Conservation (phyloP, 228 moss, liverwort and hornwort genomes). For the Sphagnum magellanicum region DNA sequence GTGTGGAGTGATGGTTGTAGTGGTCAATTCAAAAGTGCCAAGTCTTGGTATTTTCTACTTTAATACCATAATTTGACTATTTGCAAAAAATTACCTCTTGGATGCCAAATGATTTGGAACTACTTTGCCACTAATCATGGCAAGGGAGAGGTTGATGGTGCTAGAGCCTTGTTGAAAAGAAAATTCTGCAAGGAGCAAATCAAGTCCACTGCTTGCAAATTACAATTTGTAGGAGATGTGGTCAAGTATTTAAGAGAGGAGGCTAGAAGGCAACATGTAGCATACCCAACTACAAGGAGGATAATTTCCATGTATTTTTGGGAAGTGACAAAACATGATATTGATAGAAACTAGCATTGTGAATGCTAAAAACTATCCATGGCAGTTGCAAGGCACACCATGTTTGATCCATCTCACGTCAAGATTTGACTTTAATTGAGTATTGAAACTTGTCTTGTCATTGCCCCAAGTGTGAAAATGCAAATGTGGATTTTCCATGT, state of each 20-base stretch:
- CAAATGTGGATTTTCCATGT: no score
- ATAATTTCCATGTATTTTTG: neutral
- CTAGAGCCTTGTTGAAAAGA: neutral
- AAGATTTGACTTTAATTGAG: no score
- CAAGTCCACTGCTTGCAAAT: neutral
- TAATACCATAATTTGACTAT: no score
- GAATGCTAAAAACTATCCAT: no score
- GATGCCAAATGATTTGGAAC: neutral
- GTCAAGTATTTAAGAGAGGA: neutral
- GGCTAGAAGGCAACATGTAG: neutral
- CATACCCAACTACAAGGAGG: neutral
- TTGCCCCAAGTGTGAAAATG: no score
- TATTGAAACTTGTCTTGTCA: no score
- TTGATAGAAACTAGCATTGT: neutral
- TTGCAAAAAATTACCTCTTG: neutral
- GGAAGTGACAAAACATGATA: neutral
- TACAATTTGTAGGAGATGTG: neutral
- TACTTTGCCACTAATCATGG: neutral
- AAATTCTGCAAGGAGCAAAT: neutral
- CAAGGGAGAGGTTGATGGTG: neutral
- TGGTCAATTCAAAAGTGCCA: no score
- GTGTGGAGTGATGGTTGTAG: no score
- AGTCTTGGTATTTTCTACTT: no score
- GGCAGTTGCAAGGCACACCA: no score
- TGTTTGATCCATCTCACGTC: no score